phyloP scores from a whole-genome alignment of 208 protist genomes.

The Trypanosoma caninum region DNA sequence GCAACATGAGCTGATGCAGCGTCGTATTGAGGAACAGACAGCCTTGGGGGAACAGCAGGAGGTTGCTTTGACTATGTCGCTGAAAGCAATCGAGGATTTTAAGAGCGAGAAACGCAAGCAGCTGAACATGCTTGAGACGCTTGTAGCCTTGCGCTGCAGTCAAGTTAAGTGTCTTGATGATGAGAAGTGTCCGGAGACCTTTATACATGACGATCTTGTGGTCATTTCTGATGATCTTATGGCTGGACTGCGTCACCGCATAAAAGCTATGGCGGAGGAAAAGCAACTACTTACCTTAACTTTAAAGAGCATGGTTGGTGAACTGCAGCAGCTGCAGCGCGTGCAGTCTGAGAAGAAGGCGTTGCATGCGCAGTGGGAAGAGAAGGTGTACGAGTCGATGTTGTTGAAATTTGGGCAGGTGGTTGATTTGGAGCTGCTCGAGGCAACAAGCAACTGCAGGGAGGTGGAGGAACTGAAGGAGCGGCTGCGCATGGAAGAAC shows the following conservation, averaged over 20 bases:
- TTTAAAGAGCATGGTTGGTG: slow-evolving; percentile 46
- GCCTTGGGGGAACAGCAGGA: slow-evolving; percentile 70
- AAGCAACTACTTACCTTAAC: slow-evolving; percentile 56
- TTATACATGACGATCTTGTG: slow-evolving; percentile 51
- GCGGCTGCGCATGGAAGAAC: slow-evolving; percentile 79
- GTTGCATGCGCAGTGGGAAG: slow-evolving; percentile 77
- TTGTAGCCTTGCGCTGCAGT: slow-evolving; percentile 81
- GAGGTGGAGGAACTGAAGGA: slow-evolving; percentile 89
- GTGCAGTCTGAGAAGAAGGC: slow-evolving; percentile 66
- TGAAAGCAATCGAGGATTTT: slow-evolving; percentile 85
- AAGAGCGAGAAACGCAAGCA: slow-evolving; percentile 92
- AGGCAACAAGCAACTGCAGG: slow-evolving; percentile 82
- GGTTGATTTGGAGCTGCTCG: slow-evolving; percentile 92
- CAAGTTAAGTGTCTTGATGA: slow-evolving; percentile 78
- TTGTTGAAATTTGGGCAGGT: slow-evolving; percentile 94
- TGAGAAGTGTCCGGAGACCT: slow-evolving; percentile 40
- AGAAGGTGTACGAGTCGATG: slow-evolving; percentile 91
- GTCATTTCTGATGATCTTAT: slow-evolving; percentile 78
- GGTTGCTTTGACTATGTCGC: slow-evolving; percentile 38
- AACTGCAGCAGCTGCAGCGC: slow-evolving; percentile 65
- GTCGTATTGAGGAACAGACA: slow-evolving; percentile 39
- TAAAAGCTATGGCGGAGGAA: slow-evolving; percentile 74
- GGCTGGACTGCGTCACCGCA: slow-evolving; percentile 56
- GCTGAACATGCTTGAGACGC: slow-evolving; percentile 94
- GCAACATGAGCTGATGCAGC: slow-evolving; percentile 31